These are phyloP conservation scores for Ophiostoma sp. DNA, from an alignment of 2,329 filamentous ascomycete genomes.

Conservation along the genomic window DNA sequence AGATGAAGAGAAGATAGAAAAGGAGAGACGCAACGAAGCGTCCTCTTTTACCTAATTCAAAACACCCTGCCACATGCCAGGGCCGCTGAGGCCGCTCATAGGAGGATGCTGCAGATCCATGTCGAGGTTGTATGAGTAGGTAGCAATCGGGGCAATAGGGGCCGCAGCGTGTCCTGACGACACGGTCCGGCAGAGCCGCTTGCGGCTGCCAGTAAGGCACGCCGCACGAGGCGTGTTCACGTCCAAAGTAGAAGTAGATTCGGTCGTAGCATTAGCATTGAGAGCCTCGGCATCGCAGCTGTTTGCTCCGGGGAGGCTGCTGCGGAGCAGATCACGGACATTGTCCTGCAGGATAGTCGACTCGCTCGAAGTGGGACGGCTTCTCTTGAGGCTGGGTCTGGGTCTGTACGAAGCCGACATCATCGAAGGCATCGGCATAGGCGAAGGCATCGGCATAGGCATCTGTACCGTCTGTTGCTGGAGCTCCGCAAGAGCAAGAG, in stretches of 20 bases:
- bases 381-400: conserved; percentile 51
- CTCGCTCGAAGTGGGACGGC: conserved; percentile 54
- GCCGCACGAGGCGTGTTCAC: conserved; percentile 30
- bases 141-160: conserved; percentile 8
- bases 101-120: conserved; percentile 41
- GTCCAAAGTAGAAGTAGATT: conserved; percentile 9
- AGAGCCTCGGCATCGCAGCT: conserved; percentile 34
- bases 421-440: not conserved
- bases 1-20: conserved; percentile 23
- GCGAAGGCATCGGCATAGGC: not conserved
- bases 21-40: conserved; percentile 19
- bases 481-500: conserved; percentile 55
- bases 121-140: conserved; percentile 20
- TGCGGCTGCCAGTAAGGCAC: conserved; percentile 48
- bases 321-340: conserved; percentile 57
- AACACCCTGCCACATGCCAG: conserved; percentile 64
- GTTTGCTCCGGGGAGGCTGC: conserved; percentile 30
- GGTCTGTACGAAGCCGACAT: conserved; percentile 7
- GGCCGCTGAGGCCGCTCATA: conserved; percentile 45
- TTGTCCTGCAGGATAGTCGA: conserved; percentile 56
- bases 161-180: conserved; percentile 13
- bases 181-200: conserved; percentile 57
- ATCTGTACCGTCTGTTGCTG: conserved; percentile 45
- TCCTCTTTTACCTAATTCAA: conserved; percentile 43
- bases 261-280: not conserved